These are phyloP conservation scores for Suhomyces taliae DNA, from an alignment of 1,139 yeast genomes.

Conservation along the genomic window DNA sequence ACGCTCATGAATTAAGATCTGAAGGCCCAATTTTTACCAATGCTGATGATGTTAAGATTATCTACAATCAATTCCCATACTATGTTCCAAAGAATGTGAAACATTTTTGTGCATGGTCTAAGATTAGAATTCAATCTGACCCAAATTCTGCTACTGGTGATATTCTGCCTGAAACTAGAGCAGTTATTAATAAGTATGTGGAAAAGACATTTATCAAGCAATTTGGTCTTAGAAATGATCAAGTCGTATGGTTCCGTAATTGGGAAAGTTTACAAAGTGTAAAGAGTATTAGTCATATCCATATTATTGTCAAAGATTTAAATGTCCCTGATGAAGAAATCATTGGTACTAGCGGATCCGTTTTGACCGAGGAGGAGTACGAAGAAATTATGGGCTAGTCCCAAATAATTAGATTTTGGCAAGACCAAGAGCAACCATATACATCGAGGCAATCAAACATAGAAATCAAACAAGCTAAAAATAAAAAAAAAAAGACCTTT, in stretches of 20 bases:
- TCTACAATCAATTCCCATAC: conserved; percentile 47
- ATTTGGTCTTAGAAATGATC: conserved; percentile 34
- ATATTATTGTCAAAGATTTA: conserved; percentile 45
- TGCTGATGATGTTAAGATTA: conserved; percentile 25
- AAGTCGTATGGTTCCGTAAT: conserved; percentile 61
- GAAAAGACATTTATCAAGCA: conserved; percentile 44
- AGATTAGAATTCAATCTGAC: conserved; percentile 32
- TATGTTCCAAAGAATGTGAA: conserved; percentile 35
- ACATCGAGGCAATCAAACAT: background rate
- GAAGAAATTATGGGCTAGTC: conserved; percentile 6
- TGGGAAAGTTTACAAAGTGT: conserved; percentile 64
- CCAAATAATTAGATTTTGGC: background rate
- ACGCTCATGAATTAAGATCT: conserved; percentile 21
- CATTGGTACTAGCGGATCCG: conserved; percentile 10
- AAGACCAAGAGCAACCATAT: too few species aligned
- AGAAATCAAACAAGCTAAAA: too few species aligned
- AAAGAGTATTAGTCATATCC: conserved; percentile 57
- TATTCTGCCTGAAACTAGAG: conserved; percentile 38
- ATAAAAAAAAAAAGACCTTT: too few species aligned
- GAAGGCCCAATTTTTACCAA: conserved; percentile 19
- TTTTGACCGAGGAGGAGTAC: conserved; percentile 11
- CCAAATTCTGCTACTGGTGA: conserved; percentile 42
- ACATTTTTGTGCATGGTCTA: conserved; percentile 49
- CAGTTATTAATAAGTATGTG: conserved; percentile 40
- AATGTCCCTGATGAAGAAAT: conserved; percentile 11